Percentiles rank a stretch among this genome's conserved stretches.
Evolutionary conservation across 1,139 yeast species (phyloP).

Genomic region (Wickerhamomyces sp.): DNA sequence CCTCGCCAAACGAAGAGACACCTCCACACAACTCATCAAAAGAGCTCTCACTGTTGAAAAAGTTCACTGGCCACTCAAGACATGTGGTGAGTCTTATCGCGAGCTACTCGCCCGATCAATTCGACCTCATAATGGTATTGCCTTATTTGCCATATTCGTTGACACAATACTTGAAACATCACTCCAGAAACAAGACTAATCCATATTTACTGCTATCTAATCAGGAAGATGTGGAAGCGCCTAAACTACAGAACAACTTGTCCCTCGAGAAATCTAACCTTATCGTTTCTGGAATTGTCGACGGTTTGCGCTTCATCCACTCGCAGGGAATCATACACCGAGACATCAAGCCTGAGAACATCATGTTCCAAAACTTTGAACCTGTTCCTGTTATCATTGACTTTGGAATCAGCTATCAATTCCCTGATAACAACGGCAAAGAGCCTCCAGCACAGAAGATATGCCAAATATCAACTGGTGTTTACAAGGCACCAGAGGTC

Average conservation of each 20-base stretch:
- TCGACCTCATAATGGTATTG: conserved; percentile 38
- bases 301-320: conserved; percentile 52
- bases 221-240: background rate
- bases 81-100: conserved; percentile 30
- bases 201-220: conserved; percentile 24
- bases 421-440: conserved; percentile 34
- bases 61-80: conserved; percentile 15
- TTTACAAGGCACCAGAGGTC: conserved; percentile 82
- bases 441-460: conserved; percentile 49
- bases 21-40: conserved; percentile 45
- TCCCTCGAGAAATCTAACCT: conserved; percentile 21
- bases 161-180: conserved; percentile 28
- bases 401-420: conserved; percentile 68
- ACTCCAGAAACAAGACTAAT: conserved; percentile 26
- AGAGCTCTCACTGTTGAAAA: conserved; percentile 35
- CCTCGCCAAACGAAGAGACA: conserved; percentile 42
- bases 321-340: conserved; percentile 70
- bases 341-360: conserved; percentile 80
- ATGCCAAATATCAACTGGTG: conserved; percentile 72
- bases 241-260: conserved; percentile 25
- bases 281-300: conserved; percentile 40
- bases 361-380: conserved; percentile 40
- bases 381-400: conserved; percentile 54
- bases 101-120: conserved; percentile 25
- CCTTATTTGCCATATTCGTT: conserved; percentile 36